These are phyloP conservation scores for Phytophthora pini DNA, from an alignment of 352 stramenopile genomes.

Conservation along the genomic window DNA sequence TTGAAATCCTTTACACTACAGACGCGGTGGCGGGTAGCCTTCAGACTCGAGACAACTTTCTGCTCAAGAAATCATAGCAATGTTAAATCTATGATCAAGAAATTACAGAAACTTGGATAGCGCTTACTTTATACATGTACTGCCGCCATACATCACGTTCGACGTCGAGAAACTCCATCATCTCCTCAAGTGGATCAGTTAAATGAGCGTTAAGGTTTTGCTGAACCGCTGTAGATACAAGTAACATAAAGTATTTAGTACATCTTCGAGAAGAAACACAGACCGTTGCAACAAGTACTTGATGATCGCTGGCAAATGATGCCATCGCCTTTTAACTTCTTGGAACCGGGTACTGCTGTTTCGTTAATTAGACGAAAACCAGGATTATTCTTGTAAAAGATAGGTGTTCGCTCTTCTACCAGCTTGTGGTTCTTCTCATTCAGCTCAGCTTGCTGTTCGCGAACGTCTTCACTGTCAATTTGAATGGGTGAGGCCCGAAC, in stretches of 20 bases:
- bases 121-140: constrained; percentile 81
- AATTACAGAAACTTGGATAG: no score
- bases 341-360: constrained; percentile 27
- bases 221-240: constrained; percentile 53
- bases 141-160: constrained; percentile 81
- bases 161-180: constrained; percentile 84
- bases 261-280: not conserved
- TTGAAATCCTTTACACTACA: constrained; percentile 71
- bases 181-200: constrained; percentile 75
- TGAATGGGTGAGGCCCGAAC: constrained; percentile 42
- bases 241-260: constrained; percentile 8
- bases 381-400: constrained; percentile 84
- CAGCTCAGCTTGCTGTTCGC: constrained; percentile 52
- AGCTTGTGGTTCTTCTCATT: constrained; percentile 58
- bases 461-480: constrained; percentile 45
- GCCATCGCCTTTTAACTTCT: constrained; percentile 52
- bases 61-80: constrained; percentile 17
- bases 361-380: constrained; percentile 59
- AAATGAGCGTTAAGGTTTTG: constrained; percentile 80
- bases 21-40: constrained; percentile 63
- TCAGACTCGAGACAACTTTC: constrained; percentile 80
- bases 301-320: constrained; percentile 83
- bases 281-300: constrained; percentile 35
- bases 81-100: no score
- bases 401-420: constrained; percentile 59